A percentile compares a stretch with the other conserved stretches of the same genome.
These are phyloP conservation scores for Inonotus obliquus DNA, from an alignment of 1,284 basidiomycete species.

Conservation along the genomic window DNA sequence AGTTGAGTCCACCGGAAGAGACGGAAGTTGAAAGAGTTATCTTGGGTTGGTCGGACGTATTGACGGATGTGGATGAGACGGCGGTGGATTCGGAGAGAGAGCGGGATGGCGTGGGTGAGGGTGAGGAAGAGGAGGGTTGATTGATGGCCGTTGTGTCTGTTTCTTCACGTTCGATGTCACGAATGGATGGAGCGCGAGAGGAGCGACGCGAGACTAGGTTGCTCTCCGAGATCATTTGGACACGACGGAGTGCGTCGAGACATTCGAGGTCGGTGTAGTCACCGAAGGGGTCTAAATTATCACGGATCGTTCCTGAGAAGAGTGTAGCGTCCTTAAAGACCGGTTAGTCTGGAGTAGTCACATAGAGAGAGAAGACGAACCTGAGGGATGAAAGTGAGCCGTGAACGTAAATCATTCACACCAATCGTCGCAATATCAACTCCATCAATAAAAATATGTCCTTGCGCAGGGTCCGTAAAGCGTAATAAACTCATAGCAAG, in stretches of 20 bases:
- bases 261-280: conserved; percentile 82
- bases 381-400: conserved; percentile 42
- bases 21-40: conserved; percentile 70
- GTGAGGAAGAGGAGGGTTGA: too few species aligned
- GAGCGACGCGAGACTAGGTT: conserved; percentile 40
- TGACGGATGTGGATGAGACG: conserved; percentile 26
- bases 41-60: too few species aligned
- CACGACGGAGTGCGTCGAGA: conserved; percentile 59
- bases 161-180: conserved; percentile 33
- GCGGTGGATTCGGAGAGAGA: too few species aligned
- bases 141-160: too few species aligned
- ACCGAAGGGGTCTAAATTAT: conserved; percentile 83
- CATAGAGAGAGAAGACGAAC: too few species aligned
- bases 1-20: conserved; percentile 77
- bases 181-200: conserved; percentile 45
- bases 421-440: conserved; percentile 89
- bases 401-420: conserved; percentile 75
- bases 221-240: conserved; percentile 56
- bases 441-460: conserved; percentile 81
- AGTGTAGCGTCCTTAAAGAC: conserved; percentile 73
- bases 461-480: conserved; percentile 81
- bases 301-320: conserved; percentile 83
- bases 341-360: too few species aligned
- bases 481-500: conserved; percentile 83
- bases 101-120: too few species aligned